Evolutionary conservation across 1,139 yeast genomes (phyloP), one percentile per base, ranked within the genome.

Genomic region (Blastobotrys elegans): DNA sequence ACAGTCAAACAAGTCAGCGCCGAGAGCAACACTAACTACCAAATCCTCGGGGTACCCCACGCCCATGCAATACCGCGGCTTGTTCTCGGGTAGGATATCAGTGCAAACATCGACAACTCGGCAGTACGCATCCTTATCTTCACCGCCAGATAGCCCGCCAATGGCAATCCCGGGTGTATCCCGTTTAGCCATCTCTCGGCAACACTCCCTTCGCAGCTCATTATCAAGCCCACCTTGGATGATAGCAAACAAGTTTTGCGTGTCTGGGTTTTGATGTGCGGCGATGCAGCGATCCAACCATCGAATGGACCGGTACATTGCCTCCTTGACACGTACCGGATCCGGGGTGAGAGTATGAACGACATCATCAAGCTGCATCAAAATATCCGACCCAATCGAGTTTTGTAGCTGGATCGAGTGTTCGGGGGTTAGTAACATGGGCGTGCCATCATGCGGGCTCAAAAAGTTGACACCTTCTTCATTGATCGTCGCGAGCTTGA

Each of bases 81-180:
- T 72, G 52, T 62, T 53, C 38, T 63, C 61, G 8, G 75, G 75
- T 10, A 71, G 59, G 13, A 69, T 53, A 37, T 67, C 71, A 0
- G 75, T 72, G 50, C 75, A 71, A 3, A 61, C 56, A 13, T 59
- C 51, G 3, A 71, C 74, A 40, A 70, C 71, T 43, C 57, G 51
- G 54, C 75, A 71, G 54, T 66, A 71, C 20, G 65, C 56, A 20
- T 55, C 64, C 53, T 71, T 71, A 51, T 68, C 74, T 47, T 71
- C 75, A 18, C 75, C 75, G 1, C 75, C 75, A 17, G 73, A 67
- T 8, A 71, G 60, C 1, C 75, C 75, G 22, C 75, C 75, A 46
- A 71, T 70, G 24, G 75, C 75, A 44, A 71, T 70, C 8, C 75
- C 75, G 0, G 75, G 75, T 1, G 75, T 71, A 51, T 72, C 70